Evolutionary conservation across 1,284 basidiomycete species (phyloP).

Genomic region (Tilletia horrida): DNA sequence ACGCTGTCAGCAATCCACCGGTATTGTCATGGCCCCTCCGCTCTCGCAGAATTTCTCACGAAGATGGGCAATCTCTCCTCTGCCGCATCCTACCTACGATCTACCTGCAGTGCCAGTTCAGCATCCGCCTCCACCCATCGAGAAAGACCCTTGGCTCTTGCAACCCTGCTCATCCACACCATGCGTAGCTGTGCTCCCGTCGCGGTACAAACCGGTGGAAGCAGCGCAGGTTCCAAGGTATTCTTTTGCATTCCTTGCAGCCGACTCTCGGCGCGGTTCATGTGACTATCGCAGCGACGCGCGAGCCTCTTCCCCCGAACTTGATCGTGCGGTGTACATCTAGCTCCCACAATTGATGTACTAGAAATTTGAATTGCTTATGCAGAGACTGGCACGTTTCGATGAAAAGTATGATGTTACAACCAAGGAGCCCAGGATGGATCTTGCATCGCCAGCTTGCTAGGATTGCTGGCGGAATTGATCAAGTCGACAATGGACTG

Average conservation of each 20-base stretch:
- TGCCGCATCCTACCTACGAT: not conserved
- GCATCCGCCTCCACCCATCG: not conserved
- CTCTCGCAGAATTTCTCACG: not conserved
- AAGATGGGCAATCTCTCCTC: not conserved
- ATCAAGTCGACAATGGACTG: slow-evolving; percentile 83
- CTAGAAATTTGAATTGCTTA: no score
- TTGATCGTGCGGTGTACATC: not conserved
- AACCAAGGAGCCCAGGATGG: slow-evolving; percentile 21
- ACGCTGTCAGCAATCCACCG: not conserved
- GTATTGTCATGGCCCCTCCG: not conserved
- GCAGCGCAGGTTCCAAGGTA: not conserved
- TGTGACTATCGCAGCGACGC: not conserved
- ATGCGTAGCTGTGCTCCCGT: not conserved
- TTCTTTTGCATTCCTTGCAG: not conserved
- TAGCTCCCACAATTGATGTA: no score
- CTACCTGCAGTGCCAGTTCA: not conserved
- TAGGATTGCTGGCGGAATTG: slow-evolving; percentile 61
- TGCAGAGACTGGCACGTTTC: no score
- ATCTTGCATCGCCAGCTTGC: slow-evolving; percentile 60
- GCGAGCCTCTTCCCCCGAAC: not conserved
- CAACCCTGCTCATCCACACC: not conserved
- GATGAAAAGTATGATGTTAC: not conserved
- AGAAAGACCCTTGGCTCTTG: slow-evolving; percentile 2
- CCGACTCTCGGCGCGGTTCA: not conserved
- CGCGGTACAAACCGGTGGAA: not conserved